Evolutionary conservation across 495 filamentous ascomycete genomes (phyloP).

Genomic region (Beverwykella pulmonaria): DNA sequence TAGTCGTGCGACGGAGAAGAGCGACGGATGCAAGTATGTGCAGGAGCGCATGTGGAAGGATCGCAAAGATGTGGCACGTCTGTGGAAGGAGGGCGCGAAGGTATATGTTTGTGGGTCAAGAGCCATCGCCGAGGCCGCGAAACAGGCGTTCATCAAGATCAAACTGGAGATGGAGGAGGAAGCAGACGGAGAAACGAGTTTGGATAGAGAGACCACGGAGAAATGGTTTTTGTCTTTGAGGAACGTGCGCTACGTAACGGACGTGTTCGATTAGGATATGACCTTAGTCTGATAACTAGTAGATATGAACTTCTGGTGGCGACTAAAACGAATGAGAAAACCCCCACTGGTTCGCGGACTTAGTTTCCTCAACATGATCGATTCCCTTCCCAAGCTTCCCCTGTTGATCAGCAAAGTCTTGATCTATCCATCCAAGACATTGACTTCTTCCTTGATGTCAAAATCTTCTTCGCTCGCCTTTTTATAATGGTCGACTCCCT

Average conservation of each 20-base stretch:
- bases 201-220: background rate
- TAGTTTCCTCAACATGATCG: too few species aligned
- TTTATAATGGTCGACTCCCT: too few species aligned
- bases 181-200: slow-evolving; percentile 15
- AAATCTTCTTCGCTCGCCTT: too few species aligned
- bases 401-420: too few species aligned
- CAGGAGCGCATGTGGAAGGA: slow-evolving; percentile 64
- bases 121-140: slow-evolving; percentile 62
- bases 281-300: too few species aligned
- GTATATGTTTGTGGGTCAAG: slow-evolving; percentile 66
- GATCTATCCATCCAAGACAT: too few species aligned
- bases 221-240: background rate
- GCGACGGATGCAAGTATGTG: slow-evolving; percentile 58
- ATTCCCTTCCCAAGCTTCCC: too few species aligned
- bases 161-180: slow-evolving; percentile 12
- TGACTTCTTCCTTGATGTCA: too few species aligned
- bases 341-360: too few species aligned
- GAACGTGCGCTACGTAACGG: background rate
- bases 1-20: slow-evolving; percentile 42
- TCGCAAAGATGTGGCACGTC: slow-evolving; percentile 51
- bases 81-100: slow-evolving; percentile 63
- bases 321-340: too few species aligned
- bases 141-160: slow-evolving; percentile 54
- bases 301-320: too few species aligned
- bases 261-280: background rate